Evolutionary conservation across 495 filamentous ascomycete species (phyloP).

Genomic region (Rhizodiscina lignyota): DNA sequence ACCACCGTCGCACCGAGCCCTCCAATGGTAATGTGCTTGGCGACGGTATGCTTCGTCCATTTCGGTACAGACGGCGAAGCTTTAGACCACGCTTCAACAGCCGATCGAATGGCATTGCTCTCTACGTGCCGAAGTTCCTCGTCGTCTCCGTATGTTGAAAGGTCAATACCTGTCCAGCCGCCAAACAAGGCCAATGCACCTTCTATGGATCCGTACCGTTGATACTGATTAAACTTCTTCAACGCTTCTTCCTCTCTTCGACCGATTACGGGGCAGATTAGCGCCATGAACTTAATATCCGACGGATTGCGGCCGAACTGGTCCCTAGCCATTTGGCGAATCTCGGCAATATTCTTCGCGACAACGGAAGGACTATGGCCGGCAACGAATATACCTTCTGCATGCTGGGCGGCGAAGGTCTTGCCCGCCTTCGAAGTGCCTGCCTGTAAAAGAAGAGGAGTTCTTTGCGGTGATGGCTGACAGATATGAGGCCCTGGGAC

Average conservation of each 20-base stretch:
- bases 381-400: constrained; percentile 38
- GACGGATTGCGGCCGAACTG: constrained; percentile 29
- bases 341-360: constrained; percentile 28
- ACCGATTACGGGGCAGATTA: constrained; percentile 34
- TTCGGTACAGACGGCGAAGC: too few relatives aligned
- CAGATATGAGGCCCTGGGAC: constrained; percentile 50
- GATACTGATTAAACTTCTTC: constrained; percentile 33
- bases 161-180: constrained; percentile 42
- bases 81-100: constrained; percentile 12
- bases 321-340: constrained; percentile 27
- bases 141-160: constrained; percentile 34
- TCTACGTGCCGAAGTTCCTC: constrained; percentile 22
- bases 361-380: constrained; percentile 29
- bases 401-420: constrained; percentile 45
- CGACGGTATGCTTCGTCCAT: constrained; percentile 4
- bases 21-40: constrained; percentile 8
- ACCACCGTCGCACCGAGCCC: constrained; percentile 4
- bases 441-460: constrained; percentile 49
- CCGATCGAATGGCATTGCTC: constrained; percentile 2
- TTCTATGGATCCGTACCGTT: constrained; percentile 32
- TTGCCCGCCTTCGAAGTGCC: constrained; percentile 47
- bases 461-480: constrained; percentile 49
- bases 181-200: constrained; percentile 40
- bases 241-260: constrained; percentile 36
- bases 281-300: constrained; percentile 36